Evolutionary conservation across 2,329 filamentous ascomycete genomes (phyloP), one percentile per base, ranked within the genome.

Genomic region (Zymoseptoria crescenta): DNA sequence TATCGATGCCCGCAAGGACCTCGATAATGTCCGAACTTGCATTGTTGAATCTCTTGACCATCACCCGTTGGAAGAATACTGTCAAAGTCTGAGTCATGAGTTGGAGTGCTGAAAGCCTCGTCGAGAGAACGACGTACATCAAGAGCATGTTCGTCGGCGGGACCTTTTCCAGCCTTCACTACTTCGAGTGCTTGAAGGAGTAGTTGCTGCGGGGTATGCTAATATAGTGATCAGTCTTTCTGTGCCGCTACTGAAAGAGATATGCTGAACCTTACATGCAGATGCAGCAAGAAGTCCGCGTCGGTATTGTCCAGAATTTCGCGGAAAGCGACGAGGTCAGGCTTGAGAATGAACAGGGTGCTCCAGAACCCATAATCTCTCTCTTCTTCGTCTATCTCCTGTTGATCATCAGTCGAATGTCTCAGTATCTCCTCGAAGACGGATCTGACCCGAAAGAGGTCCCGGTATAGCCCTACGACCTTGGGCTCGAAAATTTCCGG

Each of bases 21-120:
- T 87, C 86, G 70, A 99, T 96, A 67, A 96, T 88, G 74, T 97
- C 94, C 54, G 94, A 94, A 74, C 91, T 96, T 5, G 92, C 89
- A 69, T 96, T 96, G 24, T 89, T 91, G 74, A 96, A 99, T 73
- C 88, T 91, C 76, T 97, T 99, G 59, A 84, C 83, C 62, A 97
- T 80, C 19, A 96, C 82, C 57, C 86, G 85, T 54, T 87, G 86
- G 71, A 99, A 82, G 75, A 97, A 96, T 53, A 89, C 86, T 73
- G 88, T 91, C 70, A 97, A 82, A 61, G 92, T 97, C 89, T 97
- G 73, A 69, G 66, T 71, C 66, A 75, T 77, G 72, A 77, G 78
- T 79, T 69, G 76, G 64, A 61, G 49, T 55, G 57, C 59, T 58
- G 27, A n/a, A 27, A 13, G 21, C 67, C 61, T 55, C 19, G 27